Percentiles rank a stretch among this genome's conserved stretches.
Evolutionary conservation across 352 stramenopile species (phyloP).

Genomic region (Globisporangium apiculatum): DNA sequence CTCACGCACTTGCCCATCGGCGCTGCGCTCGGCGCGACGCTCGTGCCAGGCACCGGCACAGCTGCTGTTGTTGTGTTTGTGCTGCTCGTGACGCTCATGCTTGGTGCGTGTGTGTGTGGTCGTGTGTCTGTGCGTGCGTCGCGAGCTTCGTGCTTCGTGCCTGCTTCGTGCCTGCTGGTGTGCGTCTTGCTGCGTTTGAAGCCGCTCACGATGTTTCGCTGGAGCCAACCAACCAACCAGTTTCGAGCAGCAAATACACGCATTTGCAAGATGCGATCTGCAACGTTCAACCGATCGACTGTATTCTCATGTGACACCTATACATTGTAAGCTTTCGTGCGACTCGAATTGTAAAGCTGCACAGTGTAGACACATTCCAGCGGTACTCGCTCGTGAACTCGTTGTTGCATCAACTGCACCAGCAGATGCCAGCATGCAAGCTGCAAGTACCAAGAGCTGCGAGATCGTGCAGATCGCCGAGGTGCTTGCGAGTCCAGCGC

Average conservation of each 20-base stretch:
- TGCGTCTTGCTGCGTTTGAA: neutral
- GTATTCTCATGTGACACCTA: no score
- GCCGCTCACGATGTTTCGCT: neutral
- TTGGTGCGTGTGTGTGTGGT: neutral
- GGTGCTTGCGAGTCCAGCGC: slow-evolving; percentile 45
- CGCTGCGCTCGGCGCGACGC: slow-evolving; percentile 15
- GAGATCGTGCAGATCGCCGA: slow-evolving; percentile 82
- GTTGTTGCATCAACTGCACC: neutral
- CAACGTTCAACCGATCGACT: no score
- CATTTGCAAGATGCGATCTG: no score
- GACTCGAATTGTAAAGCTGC: no score
- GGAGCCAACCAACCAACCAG: no score
- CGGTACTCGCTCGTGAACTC: neutral
- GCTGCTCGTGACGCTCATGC: slow-evolving; percentile 11
- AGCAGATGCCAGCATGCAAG: neutral
- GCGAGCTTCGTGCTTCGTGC: no score
- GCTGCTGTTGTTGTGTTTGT: slow-evolving; percentile 12
- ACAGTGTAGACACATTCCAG: no score
- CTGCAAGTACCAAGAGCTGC: slow-evolving; percentile 19
- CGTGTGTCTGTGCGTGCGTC: neutral
- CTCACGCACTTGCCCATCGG: slow-evolving; percentile 64
- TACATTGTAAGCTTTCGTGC: no score
- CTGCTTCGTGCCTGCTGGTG: no score
- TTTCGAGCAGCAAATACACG: no score
- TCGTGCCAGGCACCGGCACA: slow-evolving; percentile 2